Conservation (phyloP, 768 basidiomycete genomes). For the Leccinellum luteum region DNA sequence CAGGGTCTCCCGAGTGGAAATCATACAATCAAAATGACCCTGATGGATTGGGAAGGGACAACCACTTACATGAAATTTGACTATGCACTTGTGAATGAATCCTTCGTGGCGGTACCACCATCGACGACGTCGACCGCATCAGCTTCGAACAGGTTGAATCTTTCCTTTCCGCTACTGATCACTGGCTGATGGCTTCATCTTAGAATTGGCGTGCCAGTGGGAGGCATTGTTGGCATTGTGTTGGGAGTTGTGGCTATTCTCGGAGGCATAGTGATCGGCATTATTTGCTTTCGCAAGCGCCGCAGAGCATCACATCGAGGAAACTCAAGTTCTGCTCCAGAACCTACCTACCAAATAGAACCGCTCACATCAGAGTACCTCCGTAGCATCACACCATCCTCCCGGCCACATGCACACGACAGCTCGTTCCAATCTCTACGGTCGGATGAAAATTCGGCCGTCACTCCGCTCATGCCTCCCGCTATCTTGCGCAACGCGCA, state of each 20-base stretch:
- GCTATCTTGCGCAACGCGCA: slow-evolving; percentile 14
- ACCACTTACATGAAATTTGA: slow-evolving; percentile 26
- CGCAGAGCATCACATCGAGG: not conserved
- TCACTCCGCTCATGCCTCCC: slow-evolving; percentile 5
- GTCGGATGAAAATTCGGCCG: not conserved
- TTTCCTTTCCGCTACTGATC: not conserved
- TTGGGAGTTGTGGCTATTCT: slow-evolving; percentile 10
- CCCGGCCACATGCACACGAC: not conserved
- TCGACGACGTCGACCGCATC: not conserved
- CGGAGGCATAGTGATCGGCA: not conserved
- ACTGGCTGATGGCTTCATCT: slow-evolving; percentile 3
- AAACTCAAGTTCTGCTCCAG: not conserved
- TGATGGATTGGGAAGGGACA: slow-evolving; percentile 19
- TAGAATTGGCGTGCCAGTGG: slow-evolving; percentile 12
- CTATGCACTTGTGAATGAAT: slow-evolving; percentile 25
- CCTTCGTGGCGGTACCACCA: slow-evolving; percentile 11
- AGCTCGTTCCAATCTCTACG: not conserved
- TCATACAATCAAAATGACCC: slow-evolving; percentile 23
- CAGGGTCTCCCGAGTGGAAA: slow-evolving; percentile 16
- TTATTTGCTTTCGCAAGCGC: slow-evolving; percentile 9
- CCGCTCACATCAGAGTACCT: slow-evolving; percentile 2
- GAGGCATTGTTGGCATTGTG: slow-evolving; percentile 6
- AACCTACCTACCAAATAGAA: not conserved
- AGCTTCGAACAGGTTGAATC: slow-evolving; percentile 9
- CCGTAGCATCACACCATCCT: not conserved